A percentile compares a stretch with the other conserved stretches of the same genome.
phyloP scores from a whole-genome alignment of 2,329 filamentous ascomycete species.

The Aspergillus luchuensis region DNA sequence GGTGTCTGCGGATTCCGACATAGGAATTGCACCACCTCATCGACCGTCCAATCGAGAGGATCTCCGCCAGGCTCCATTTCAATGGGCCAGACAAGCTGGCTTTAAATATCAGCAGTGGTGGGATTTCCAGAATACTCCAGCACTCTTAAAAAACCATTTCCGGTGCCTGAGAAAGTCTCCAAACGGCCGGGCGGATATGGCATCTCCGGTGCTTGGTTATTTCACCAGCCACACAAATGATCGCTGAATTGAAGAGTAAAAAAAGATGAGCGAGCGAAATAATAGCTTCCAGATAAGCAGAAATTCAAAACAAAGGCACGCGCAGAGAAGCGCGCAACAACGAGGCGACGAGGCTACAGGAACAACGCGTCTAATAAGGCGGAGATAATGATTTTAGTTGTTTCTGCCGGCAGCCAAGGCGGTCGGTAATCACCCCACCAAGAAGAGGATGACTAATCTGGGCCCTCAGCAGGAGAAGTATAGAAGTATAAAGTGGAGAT shows the following conservation, averaged over 20 bases:
- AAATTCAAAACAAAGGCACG: not conserved
- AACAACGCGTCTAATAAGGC: not conserved
- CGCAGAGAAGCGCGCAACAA: not conserved
- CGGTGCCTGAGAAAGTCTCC: no score
- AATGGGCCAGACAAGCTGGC: not conserved
- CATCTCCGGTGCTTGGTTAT: not conserved
- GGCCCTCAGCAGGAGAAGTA: no score
- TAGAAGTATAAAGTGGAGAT: no score
- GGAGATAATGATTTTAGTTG: not conserved
- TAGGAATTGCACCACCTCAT: constrained; percentile 67
- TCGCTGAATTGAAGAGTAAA: no score
- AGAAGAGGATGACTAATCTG: no score
- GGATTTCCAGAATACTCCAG: not conserved
- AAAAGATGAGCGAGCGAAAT: not conserved
- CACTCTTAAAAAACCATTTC: not conserved
- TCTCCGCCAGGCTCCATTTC: constrained; percentile 51
- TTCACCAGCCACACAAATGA: not conserved
- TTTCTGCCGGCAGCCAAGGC: not conserved
- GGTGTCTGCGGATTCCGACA: constrained; percentile 56
- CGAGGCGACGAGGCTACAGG: not conserved
- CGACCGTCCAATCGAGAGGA: constrained; percentile 73
- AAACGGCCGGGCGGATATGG: not conserved
- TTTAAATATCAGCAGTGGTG: not conserved
- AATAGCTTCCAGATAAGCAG: not conserved
- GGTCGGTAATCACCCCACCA: not conserved